Evolutionary conservation across 768 basidiomycete genomes (phyloP).

Genomic region (Porpolomopsis calyptriformis): DNA sequence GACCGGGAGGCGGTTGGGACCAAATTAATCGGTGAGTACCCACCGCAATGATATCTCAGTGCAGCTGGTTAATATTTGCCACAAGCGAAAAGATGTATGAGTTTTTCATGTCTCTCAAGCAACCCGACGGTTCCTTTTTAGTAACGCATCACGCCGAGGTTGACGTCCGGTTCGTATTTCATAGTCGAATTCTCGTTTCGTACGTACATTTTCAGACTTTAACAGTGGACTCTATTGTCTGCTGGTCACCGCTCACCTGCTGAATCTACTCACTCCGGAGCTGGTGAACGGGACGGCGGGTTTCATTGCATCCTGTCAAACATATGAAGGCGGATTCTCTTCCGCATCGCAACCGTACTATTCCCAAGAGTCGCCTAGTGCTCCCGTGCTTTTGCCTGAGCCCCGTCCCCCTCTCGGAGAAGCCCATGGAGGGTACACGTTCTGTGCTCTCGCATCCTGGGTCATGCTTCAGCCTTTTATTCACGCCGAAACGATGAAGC

Average conservation of each 20-base stretch:
- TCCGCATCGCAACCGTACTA: slow-evolving; percentile 67
- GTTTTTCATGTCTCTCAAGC: slow-evolving; percentile 88
- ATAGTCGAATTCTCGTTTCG: neutral
- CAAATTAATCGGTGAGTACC: slow-evolving; percentile 61
- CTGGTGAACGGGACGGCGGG: slow-evolving; percentile 64
- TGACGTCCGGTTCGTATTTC: slow-evolving; percentile 75
- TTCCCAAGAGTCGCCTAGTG: slow-evolving; percentile 14
- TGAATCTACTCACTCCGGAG: slow-evolving; percentile 83
- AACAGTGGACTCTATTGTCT: slow-evolving; percentile 89
- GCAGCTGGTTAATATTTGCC: neutral
- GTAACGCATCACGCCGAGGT: slow-evolving; percentile 85
- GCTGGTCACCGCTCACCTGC: slow-evolving; percentile 68
- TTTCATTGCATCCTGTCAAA: slow-evolving; percentile 87
- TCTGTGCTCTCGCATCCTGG: slow-evolving; percentile 83
- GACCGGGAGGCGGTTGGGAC: slow-evolving; percentile 74
- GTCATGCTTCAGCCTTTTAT: slow-evolving; percentile 59
- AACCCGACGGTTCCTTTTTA: slow-evolving; percentile 85
- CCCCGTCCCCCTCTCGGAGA: slow-evolving; percentile 80
- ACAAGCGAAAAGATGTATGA: slow-evolving; percentile 66
- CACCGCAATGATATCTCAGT: neutral
- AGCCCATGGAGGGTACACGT: slow-evolving; percentile 96
- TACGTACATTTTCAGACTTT: neutral
- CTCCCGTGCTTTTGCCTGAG: slow-evolving; percentile 23
- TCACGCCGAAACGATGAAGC: slow-evolving; percentile 15
- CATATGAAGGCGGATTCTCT: slow-evolving; percentile 94